These are phyloP conservation scores for Cinchona pubescens DNA, from an alignment of 257 asterid genomes.

Conservation along the genomic window DNA sequence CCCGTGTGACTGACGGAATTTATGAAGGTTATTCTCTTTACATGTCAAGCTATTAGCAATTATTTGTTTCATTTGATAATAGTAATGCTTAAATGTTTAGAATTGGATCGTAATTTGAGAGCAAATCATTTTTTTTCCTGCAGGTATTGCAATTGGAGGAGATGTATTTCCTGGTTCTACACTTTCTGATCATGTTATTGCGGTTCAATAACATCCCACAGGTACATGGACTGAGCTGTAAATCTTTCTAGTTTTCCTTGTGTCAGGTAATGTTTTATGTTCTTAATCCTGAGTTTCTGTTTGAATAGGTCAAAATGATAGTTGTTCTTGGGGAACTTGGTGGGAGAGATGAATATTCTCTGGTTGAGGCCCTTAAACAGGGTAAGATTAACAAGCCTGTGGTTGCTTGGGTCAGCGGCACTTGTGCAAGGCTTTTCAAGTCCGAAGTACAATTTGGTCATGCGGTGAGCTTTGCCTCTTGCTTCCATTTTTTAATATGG, in stretches of 20 bases:
- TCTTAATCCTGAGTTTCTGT: slow-evolving; percentile 22
- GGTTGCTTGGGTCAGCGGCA: slow-evolving; percentile 99
- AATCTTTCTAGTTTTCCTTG: background rate
- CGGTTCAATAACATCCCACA: slow-evolving; percentile 97
- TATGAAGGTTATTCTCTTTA: slow-evolving; percentile 69
- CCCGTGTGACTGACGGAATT: slow-evolving; percentile 97
- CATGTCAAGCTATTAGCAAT: slow-evolving; percentile 13
- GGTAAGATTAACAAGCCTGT: slow-evolving; percentile 93
- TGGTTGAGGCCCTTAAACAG: slow-evolving; percentile 94
- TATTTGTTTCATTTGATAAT: slow-evolving; percentile 11
- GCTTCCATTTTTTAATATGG: background rate
- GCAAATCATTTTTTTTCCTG: slow-evolving; percentile 15
- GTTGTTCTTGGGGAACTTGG: slow-evolving; percentile 99
- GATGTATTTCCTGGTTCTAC: slow-evolving; percentile 99
- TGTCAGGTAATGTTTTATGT: background rate
- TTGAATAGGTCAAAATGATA: slow-evolving; percentile 73
- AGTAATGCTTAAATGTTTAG: background rate
- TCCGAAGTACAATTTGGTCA: slow-evolving; percentile 99
- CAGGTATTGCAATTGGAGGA: slow-evolving; percentile 99
- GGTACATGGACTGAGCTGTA: slow-evolving; percentile 34
- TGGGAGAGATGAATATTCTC: slow-evolving; percentile 97
- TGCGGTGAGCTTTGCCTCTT: slow-evolving; percentile 63
- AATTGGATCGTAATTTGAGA: slow-evolving; percentile 12
- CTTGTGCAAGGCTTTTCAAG: slow-evolving; percentile 94
- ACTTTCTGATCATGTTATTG: slow-evolving; percentile 95